These are phyloP conservation scores for Diplocarpon rosae DNA, from an alignment of 2,329 filamentous ascomycete genomes.

Conservation along the genomic window DNA sequence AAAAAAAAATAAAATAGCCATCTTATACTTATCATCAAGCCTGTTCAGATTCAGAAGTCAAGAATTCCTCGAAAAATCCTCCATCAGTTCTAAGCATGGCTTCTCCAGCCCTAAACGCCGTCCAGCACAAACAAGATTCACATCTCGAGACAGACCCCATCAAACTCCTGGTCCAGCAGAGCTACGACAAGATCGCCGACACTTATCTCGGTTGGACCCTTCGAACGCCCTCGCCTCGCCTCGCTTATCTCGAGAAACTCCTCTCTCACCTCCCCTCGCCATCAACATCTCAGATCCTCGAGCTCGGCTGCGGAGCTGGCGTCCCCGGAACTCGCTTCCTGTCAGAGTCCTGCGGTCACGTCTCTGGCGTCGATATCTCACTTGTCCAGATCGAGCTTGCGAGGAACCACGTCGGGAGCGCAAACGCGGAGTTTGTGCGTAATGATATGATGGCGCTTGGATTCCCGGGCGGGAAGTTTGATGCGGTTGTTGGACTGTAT, in stretches of 20 bases:
- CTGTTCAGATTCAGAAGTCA: too few species aligned
- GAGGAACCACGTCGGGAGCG: constrained; percentile 13
- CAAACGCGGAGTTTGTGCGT: constrained; percentile 19
- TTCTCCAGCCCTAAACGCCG: too few species aligned
- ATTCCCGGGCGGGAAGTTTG: constrained; percentile 27
- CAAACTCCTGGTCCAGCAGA: constrained; percentile 4
- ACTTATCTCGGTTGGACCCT: constrained; percentile 30
- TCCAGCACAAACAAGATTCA: neutral
- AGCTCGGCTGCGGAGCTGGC: constrained; percentile 33
- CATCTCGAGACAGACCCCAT: neutral
- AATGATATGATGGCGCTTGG: constrained; percentile 34
- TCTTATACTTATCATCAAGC: too few species aligned
- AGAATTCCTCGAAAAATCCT: too few species aligned
- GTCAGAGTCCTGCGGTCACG: constrained; percentile 15
- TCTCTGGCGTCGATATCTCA: constrained; percentile 35
- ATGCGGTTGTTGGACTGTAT: constrained; percentile 34
- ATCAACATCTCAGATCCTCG: constrained; percentile 24
- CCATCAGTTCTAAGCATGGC: too few species aligned
- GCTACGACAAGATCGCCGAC: constrained; percentile 29
- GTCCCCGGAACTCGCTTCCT: constrained; percentile 25
- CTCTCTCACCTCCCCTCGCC: constrained; percentile 16
- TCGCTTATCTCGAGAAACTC: constrained; percentile 26
- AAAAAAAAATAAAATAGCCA: too few species aligned
- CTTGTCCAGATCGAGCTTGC: constrained; percentile 30
- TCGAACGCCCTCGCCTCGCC: constrained; percentile 22